These are phyloP conservation scores for Fusarium caatingaense DNA, from an alignment of 2,329 filamentous ascomycete species.

Conservation along the genomic window DNA sequence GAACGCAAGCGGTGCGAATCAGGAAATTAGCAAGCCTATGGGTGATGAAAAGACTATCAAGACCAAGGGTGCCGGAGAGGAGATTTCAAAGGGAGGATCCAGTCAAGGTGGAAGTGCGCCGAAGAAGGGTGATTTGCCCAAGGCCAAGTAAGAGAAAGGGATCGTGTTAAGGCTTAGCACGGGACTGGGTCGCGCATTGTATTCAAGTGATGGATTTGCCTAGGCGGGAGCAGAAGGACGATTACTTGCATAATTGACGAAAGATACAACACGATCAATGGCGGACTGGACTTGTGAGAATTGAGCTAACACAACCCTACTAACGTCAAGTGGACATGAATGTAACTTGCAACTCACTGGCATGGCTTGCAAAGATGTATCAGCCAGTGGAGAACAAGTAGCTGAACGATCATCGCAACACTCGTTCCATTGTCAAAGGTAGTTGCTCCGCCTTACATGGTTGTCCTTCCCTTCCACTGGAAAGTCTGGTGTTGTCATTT, in stretches of 20 bases:
- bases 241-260: background rate
- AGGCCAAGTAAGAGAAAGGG: constrained; percentile 16
- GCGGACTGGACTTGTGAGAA: background rate
- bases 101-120: constrained; percentile 48
- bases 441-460: background rate
- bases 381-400: background rate
- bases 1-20: constrained; percentile 59
- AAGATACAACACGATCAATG: background rate
- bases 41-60: constrained; percentile 52
- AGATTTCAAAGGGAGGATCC: constrained; percentile 51
- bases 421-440: background rate
- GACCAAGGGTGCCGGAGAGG: constrained; percentile 48
- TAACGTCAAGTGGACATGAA: background rate
- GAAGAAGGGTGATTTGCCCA: constrained; percentile 46
- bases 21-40: constrained; percentile 55
- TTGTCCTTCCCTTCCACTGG: background rate
- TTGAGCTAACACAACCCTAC: background rate
- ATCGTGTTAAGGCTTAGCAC: background rate
- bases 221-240: background rate
- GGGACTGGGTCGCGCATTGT: background rate
- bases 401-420: background rate
- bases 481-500: background rate
- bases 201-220: background rate
- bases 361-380: background rate
- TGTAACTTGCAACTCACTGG: background rate